These are phyloP conservation scores for Sordaria brevicollis DNA, from an alignment of 495 filamentous ascomycete genomes.

Conservation along the genomic window DNA sequence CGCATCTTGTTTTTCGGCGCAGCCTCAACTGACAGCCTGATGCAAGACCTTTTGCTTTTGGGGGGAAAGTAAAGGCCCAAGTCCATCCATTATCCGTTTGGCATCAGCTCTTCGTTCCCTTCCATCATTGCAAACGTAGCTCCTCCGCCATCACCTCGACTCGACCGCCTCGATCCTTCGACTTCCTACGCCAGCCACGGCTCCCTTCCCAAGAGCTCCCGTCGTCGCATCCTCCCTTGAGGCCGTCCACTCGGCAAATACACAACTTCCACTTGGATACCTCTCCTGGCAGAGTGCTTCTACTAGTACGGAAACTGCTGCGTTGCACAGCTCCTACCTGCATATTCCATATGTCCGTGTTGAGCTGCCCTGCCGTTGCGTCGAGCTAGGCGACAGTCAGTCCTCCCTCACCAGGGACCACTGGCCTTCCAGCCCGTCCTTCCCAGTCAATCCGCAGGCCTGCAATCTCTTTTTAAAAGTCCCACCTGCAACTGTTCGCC, in stretches of 20 bases:
- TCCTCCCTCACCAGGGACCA: neutral
- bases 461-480: slow-evolving; percentile 16
- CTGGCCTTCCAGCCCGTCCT: neutral
- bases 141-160: neutral
- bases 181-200: neutral
- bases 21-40: neutral
- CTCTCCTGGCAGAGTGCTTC: no score
- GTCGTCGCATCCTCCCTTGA: neutral
- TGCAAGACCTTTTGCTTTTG: neutral
- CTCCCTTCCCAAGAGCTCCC: neutral
- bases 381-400: neutral
- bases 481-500: slow-evolving; percentile 9
- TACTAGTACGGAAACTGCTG: neutral
- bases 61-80: neutral
- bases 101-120: neutral
- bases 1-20: neutral
- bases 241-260: neutral
- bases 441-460: slow-evolving; percentile 19
- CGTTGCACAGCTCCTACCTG: neutral
- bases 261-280: no score
- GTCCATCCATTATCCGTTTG: neutral
- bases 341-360: neutral
- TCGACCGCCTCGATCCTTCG: neutral
- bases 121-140: neutral
- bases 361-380: neutral